phyloP scores from a whole-genome alignment of 2,329 filamentous ascomycete genomes.

The Colletotrichum lini region DNA sequence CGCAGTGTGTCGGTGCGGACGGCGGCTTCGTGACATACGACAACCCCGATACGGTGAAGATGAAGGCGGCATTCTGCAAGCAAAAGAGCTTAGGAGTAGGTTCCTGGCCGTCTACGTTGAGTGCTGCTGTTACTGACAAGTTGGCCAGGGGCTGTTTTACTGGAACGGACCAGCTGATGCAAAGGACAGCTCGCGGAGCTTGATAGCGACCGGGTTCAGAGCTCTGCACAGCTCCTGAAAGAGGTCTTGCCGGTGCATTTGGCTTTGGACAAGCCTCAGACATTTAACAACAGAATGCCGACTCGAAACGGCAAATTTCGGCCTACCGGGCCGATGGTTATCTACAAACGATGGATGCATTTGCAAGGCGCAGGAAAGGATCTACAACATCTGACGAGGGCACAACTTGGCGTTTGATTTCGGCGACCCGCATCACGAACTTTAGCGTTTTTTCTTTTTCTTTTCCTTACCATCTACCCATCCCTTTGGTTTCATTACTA shows the following conservation, averaged over 20 bases:
- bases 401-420: conserved; percentile 28
- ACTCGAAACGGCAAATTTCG: conserved; percentile 32
- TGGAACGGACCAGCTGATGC: conserved; percentile 84
- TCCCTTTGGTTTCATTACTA: neutral
- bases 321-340: conserved; percentile 32
- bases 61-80: conserved; percentile 82
- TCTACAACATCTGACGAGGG: conserved; percentile 29
- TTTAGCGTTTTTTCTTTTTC: neutral
- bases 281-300: conserved; percentile 32
- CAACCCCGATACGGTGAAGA: conserved; percentile 80
- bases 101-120: conserved; percentile 39
- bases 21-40: conserved; percentile 87
- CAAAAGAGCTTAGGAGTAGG: conserved; percentile 77
- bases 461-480: neutral
- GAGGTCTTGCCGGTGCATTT: conserved; percentile 19
- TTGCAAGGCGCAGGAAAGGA: conserved; percentile 25
- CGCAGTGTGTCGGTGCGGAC: conserved; percentile 80
- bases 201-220: conserved; percentile 72
- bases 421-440: conserved; percentile 1
- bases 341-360: conserved; percentile 28
- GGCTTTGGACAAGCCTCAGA: conserved; percentile 22
- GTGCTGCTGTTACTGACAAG: conserved; percentile 11
- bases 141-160: conserved; percentile 80
- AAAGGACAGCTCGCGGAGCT: conserved; percentile 68
- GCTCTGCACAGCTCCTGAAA: conserved; percentile 65